A percentile compares a stretch with the other conserved stretches of the same genome.
Conservation (phyloP, 2,329 filamentous ascomycete genomes). For the Paracoccidioides lutzii region DNA sequence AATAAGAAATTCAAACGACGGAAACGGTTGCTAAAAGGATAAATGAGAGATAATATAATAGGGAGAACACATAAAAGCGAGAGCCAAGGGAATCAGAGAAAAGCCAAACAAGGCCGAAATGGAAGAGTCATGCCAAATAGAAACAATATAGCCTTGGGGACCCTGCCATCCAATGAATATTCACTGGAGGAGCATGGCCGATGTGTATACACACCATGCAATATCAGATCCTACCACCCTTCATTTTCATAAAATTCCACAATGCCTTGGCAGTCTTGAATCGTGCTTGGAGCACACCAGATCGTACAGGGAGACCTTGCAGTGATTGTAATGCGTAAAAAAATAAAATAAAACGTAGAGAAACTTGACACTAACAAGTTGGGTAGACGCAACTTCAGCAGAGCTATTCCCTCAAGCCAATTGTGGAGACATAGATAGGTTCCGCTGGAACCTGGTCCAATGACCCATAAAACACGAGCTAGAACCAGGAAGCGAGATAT, state of each 20-base stretch:
- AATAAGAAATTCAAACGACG: background rate
- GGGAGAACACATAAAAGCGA: background rate
- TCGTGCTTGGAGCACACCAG: background rate
- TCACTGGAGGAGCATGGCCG: too few relatives aligned
- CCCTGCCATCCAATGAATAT: background rate
- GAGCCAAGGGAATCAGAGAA: too few relatives aligned
- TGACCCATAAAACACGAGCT: background rate
- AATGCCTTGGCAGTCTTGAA: background rate
- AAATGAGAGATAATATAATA: background rate
- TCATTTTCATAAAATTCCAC: background rate
- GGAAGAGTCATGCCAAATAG: background rate
- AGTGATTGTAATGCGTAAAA: background rate
- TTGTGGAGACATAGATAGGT: background rate
- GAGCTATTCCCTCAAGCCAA: background rate
- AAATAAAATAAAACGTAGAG: background rate
- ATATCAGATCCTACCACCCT: background rate
- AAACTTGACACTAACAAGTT: too few relatives aligned
- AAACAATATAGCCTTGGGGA: background rate
- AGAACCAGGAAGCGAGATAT: background rate
- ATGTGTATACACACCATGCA: too few relatives aligned
- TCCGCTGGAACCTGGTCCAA: background rate
- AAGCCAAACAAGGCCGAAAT: background rate
- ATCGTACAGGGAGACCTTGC: background rate
- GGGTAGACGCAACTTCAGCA: background rate
- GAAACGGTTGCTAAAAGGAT: background rate